phyloP scores from a whole-genome alignment of 805 yeast species.

The Candida alai region DNA sequence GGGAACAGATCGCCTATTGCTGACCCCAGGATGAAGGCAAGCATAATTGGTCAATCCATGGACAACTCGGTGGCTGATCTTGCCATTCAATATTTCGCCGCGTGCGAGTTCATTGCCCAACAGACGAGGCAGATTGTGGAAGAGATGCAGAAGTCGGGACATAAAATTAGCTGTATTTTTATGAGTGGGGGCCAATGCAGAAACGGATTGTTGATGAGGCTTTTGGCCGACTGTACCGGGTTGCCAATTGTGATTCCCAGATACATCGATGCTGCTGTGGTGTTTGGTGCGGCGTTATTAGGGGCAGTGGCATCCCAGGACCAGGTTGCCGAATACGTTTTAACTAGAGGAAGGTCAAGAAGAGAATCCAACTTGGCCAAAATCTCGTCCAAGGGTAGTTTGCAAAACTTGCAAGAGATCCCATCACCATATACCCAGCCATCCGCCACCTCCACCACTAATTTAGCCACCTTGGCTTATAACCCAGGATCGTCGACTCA shows the following conservation, averaged over 20 bases:
- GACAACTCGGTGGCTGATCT: slow-evolving; percentile 80
- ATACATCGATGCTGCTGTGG: slow-evolving; percentile 96
- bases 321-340: slow-evolving; percentile 38
- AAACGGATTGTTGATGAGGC: slow-evolving; percentile 81
- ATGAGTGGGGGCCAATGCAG: slow-evolving; percentile 98
- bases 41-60: slow-evolving; percentile 90
- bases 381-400: slow-evolving; percentile 29
- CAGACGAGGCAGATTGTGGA: slow-evolving; percentile 95
- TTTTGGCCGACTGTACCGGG: slow-evolving; percentile 90
- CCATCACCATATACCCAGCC: slow-evolving; percentile 77
- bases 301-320: slow-evolving; percentile 92
- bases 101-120: slow-evolving; percentile 96
- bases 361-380: slow-evolving; percentile 28
- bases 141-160: slow-evolving; percentile 78
- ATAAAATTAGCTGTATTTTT: slow-evolving; percentile 67
- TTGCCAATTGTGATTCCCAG: slow-evolving; percentile 89
- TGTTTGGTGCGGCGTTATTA: slow-evolving; percentile 88
- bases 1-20: slow-evolving; percentile 99
- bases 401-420: slow-evolving; percentile 30
- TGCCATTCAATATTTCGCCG: slow-evolving; percentile 83
- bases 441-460: slow-evolving; percentile 65
- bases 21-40: slow-evolving; percentile 88
- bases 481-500: slow-evolving; percentile 30
- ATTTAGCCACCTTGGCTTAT: slow-evolving; percentile 49
- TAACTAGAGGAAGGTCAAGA: slow-evolving; percentile 31